Percentiles rank a stretch among this genome's conserved stretches.
These are phyloP conservation scores for Daedalea quercina DNA, from an alignment of 768 basidiomycete genomes.

Conservation along the genomic window DNA sequence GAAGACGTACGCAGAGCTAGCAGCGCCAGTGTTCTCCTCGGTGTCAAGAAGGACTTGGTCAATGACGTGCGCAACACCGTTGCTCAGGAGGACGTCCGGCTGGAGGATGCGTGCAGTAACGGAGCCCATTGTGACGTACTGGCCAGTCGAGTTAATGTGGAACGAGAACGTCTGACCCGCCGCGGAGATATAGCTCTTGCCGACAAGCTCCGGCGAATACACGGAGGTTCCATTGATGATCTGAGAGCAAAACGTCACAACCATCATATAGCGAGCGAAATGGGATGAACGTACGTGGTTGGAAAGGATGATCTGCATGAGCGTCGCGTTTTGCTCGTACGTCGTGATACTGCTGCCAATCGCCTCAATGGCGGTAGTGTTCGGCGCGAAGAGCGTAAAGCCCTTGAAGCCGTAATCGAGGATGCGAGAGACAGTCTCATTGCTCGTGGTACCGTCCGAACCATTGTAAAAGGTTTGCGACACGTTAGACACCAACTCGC, in stretches of 20 bases:
- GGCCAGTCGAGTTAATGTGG: constrained; percentile 47
- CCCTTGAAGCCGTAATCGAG: constrained; percentile 36
- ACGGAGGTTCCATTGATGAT: constrained; percentile 62
- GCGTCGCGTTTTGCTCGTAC: constrained; percentile 38
- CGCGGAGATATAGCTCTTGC: constrained; percentile 42
- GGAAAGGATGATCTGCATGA: constrained; percentile 36
- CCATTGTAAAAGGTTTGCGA: constrained; percentile 17
- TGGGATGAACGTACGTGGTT: constrained; percentile 48
- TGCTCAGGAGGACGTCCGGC: constrained; percentile 52
- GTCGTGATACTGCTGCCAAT: constrained; percentile 27
- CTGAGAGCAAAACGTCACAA: constrained; percentile 22
- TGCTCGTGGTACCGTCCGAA: constrained; percentile 25
- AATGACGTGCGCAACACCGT: constrained; percentile 67
- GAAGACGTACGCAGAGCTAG: constrained; percentile 45
- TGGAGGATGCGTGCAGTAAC: constrained; percentile 46
- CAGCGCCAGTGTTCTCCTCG: constrained; percentile 33
- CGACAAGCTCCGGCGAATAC: constrained; percentile 48
- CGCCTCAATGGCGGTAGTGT: constrained; percentile 39
- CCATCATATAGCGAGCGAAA: neutral
- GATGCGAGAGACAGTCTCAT: constrained; percentile 29
- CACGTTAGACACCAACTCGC: constrained; percentile 23
- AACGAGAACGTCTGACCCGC: constrained; percentile 50
- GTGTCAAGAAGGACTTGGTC: constrained; percentile 46
- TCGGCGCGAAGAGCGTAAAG: constrained; percentile 65
- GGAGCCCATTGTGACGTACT: constrained; percentile 43